Percentiles rank a stretch among this genome's conserved stretches.
phyloP scores from a whole-genome alignment of 306 rosid genomes.

The Notholithocarpus densiflorus region DNA sequence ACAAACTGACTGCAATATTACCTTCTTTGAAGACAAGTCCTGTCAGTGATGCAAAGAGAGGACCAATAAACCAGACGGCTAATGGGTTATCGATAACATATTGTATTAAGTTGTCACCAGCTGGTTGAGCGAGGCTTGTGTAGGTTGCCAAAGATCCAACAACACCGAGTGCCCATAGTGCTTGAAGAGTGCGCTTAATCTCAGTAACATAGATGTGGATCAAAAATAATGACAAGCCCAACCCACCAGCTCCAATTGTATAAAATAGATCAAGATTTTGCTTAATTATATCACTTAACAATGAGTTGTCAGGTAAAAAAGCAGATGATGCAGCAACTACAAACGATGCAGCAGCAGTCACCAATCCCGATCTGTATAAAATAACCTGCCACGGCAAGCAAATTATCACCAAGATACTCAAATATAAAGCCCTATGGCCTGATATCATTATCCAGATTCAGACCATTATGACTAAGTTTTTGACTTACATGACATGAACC shows the following conservation, averaged over 20 bases:
- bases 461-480: neutral
- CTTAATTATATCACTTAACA: constrained; percentile 33
- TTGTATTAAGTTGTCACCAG: constrained; percentile 51
- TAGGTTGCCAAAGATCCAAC: constrained; percentile 62
- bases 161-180: constrained; percentile 79
- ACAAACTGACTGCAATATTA: constrained; percentile 19
- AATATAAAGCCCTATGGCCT: neutral
- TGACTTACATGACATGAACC: neutral
- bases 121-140: constrained; percentile 58
- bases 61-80: constrained; percentile 84
- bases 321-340: constrained; percentile 66
- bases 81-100: constrained; percentile 57
- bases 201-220: constrained; percentile 78
- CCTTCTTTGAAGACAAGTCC: constrained; percentile 98
- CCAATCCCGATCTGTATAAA: constrained; percentile 74
- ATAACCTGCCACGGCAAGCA: constrained; percentile 54
- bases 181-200: constrained; percentile 84
- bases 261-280: constrained; percentile 55
- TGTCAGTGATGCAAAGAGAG: constrained; percentile 80
- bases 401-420: constrained; percentile 13
- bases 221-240: constrained; percentile 71
- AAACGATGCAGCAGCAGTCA: constrained; percentile 76
- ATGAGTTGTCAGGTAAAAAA: constrained; percentile 43
- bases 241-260: constrained; percentile 60
- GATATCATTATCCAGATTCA: neutral